These are phyloP conservation scores for Jatropha podagrica DNA, from an alignment of 441 rosid genomes.

Conservation along the genomic window DNA sequence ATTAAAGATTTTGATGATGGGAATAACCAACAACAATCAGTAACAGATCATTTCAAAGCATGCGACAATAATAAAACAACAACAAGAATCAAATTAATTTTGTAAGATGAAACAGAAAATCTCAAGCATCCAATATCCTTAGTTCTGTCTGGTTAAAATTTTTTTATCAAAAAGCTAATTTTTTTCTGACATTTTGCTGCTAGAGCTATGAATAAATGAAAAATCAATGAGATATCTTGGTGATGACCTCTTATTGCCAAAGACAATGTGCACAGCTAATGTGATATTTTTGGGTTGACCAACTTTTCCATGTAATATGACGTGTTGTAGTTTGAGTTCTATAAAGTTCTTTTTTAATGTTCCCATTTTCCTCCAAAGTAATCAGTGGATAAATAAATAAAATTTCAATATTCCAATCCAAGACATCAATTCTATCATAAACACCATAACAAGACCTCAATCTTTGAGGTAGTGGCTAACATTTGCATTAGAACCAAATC, in stretches of 20 bases:
- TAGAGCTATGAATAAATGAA: not conserved
- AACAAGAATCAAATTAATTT: not conserved
- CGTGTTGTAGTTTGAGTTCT: too few relatives aligned
- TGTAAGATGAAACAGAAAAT: not conserved
- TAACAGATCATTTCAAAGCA: not conserved
- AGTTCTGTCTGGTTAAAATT: not conserved
- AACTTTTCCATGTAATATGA: too few relatives aligned
- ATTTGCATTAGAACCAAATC: not conserved
- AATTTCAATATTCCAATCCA: not conserved
- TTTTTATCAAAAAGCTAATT: not conserved
- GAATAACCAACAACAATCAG: not conserved
- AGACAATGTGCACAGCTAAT: too few relatives aligned
- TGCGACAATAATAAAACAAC: not conserved
- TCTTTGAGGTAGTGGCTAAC: not conserved
- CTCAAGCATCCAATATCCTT: not conserved
- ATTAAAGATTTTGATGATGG: not conserved
- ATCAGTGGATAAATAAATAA: not conserved
- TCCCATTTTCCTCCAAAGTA: not conserved
- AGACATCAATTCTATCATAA: not conserved
- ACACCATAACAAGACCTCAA: not conserved
- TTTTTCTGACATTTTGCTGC: not conserved
- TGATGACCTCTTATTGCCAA: too few relatives aligned
- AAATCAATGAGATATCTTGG: not conserved
- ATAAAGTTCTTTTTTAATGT: not conserved
- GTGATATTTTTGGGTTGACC: too few relatives aligned